These are phyloP conservation scores for Canavalia ensiformis DNA, from an alignment of 306 rosid genomes.

Conservation along the genomic window DNA sequence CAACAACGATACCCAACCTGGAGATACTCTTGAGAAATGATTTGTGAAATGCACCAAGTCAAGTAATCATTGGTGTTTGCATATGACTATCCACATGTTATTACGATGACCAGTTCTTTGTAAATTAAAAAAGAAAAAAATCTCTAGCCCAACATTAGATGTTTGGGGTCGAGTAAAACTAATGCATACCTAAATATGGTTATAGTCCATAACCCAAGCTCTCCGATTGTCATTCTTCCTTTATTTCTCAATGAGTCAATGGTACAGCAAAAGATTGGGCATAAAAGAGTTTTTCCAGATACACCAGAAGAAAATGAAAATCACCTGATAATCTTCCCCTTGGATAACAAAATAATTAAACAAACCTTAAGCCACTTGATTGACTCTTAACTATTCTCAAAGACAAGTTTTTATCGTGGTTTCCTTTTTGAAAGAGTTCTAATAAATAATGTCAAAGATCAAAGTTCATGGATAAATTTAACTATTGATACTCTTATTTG, in stretches of 20 bases:
- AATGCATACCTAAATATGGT: not conserved
- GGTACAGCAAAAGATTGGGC: not conserved
- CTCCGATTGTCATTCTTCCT: not conserved
- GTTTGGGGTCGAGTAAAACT: constrained; percentile 30
- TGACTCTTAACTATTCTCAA: not conserved
- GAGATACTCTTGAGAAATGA: constrained; percentile 54
- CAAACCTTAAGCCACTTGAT: not conserved
- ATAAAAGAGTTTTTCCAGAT: not conserved
- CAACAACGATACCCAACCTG: constrained; percentile 67
- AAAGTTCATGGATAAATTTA: too few species aligned
- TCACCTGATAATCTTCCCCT: too few species aligned
- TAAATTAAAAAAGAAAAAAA: not conserved
- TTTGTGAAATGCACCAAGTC: constrained; percentile 25
- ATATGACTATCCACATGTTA: constrained; percentile 15
- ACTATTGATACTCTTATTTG: too few species aligned
- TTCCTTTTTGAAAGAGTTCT: too few species aligned
- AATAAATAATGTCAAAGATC: too few species aligned
- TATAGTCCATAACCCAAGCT: not conserved
- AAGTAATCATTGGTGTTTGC: constrained; percentile 29
- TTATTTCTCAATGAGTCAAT: not conserved
- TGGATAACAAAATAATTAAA: too few species aligned
- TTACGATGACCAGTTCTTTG: constrained; percentile 29
- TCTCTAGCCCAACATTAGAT: constrained; percentile 13
- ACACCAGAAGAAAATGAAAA: not conserved
- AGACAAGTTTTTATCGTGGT: too few species aligned